Conservation (phyloP, 768 basidiomycete species). For the Hericium rajendrae region DNA sequence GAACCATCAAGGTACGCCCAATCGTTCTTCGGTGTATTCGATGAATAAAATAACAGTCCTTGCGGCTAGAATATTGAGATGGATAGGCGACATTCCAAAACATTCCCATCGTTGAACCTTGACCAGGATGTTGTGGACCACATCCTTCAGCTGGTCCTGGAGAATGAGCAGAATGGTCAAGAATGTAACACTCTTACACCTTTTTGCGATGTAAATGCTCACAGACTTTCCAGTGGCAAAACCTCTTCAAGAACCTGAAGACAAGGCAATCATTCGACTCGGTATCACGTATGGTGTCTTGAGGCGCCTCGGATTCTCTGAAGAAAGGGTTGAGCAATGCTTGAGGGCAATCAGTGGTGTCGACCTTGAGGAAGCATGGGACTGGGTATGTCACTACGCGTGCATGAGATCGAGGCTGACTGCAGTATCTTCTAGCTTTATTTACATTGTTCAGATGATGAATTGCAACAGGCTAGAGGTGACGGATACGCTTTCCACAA, state of each 20-base stretch:
- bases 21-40: not conserved
- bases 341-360: conserved; percentile 50
- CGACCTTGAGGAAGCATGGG: conserved; percentile 81
- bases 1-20: conserved; percentile 53
- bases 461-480: conserved; percentile 36
- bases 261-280: conserved; percentile 61
- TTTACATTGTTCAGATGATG: conserved; percentile 51
- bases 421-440: conserved; percentile 40
- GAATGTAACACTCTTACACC: not conserved
- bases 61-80: conserved; percentile 62
- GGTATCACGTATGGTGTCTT: conserved; percentile 78
- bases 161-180: conserved; percentile 10
- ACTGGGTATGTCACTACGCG: conserved; percentile 59
- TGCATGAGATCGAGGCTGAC: not conserved
- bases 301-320: conserved; percentile 65
- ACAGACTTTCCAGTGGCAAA: conserved; percentile 21
- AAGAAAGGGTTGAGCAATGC: conserved; percentile 63
- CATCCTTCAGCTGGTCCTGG: conserved; percentile 43
- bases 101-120: conserved; percentile 52
- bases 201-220: not conserved
- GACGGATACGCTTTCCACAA: conserved; percentile 6
- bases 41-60: not conserved
- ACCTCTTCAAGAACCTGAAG: conserved; percentile 46
- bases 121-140: conserved; percentile 48
- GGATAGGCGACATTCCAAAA: conserved; percentile 65